These are phyloP conservation scores for Pseudophaeomoniella oleicola DNA, from an alignment of 2,329 filamentous ascomycete genomes.

Conservation along the genomic window DNA sequence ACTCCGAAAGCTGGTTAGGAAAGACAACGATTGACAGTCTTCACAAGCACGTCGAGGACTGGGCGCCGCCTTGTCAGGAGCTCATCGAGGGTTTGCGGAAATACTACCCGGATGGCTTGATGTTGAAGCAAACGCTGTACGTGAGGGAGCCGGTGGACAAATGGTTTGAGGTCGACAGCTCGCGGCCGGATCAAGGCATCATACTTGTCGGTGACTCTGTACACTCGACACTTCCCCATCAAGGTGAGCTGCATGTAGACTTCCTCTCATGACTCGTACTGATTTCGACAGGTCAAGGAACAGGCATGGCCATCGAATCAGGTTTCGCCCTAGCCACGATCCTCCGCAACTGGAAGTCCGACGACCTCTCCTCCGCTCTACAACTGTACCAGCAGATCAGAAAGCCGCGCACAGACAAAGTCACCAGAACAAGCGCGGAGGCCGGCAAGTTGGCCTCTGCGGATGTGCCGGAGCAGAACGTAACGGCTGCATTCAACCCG, in stretches of 20 bases:
- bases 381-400: conserved; percentile 21
- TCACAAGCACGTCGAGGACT: conserved; percentile 18
- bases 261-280: not conserved
- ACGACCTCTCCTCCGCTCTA: conserved; percentile 16
- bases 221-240: conserved; percentile 20
- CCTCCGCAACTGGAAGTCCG: conserved; percentile 16
- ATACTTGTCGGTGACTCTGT: conserved; percentile 19
- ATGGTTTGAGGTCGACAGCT: conserved; percentile 17
- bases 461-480: conserved; percentile 15
- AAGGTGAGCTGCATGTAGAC: conserved; percentile 9
- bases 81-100: conserved; percentile 18
- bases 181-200: conserved; percentile 13
- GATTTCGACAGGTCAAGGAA: conserved; percentile 15
- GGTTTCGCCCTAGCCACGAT: conserved; percentile 18
- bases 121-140: conserved; percentile 21
- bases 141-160: conserved; percentile 17
- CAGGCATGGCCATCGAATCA: conserved; percentile 20
- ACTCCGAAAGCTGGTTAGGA: conserved; percentile 18
- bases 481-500: conserved; percentile 15
- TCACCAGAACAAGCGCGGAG: conserved; percentile 20
- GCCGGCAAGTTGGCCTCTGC: conserved; percentile 21
- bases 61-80: conserved; percentile 18
- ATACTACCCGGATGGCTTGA: conserved; percentile 15
- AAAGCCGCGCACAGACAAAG: conserved; percentile 20
- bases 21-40: conserved; percentile 19